phyloP scores from a whole-genome alignment of 352 stramenopile genomes.

The Phytophthora pisi region DNA sequence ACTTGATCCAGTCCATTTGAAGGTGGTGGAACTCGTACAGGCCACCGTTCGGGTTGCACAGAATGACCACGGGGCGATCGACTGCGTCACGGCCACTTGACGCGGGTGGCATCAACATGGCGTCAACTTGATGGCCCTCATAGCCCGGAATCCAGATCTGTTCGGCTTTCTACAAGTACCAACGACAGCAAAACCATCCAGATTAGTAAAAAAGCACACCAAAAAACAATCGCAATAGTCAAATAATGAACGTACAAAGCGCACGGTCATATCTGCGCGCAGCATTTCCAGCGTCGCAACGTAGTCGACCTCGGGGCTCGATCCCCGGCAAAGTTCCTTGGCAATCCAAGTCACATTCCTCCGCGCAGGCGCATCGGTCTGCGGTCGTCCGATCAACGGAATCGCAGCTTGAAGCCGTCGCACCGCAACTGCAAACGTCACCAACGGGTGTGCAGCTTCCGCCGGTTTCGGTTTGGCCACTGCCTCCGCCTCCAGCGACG shows the following conservation, averaged over 20 bases:
- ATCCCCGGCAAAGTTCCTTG: constrained; percentile 54
- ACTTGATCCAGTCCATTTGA: constrained; percentile 91
- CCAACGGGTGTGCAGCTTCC: constrained; percentile 24
- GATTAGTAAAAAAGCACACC: background rate
- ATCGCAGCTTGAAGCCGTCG: constrained; percentile 42
- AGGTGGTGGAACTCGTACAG: constrained; percentile 90
- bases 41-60: constrained; percentile 88
- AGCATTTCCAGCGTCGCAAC: constrained; percentile 84
- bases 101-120: constrained; percentile 77
- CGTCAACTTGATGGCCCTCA: constrained; percentile 69
- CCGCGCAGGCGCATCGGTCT: constrained; percentile 36
- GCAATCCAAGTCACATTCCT: constrained; percentile 61
- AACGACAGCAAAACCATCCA: background rate
- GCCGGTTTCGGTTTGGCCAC: constrained; percentile 18
- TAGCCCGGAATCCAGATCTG: constrained; percentile 83
- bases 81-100: constrained; percentile 34
- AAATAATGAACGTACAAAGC: constrained; percentile 59
- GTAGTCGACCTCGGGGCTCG: constrained; percentile 50
- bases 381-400: constrained; percentile 43
- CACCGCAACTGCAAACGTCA: constrained; percentile 37
- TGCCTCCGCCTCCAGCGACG: constrained; percentile 33
- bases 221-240: background rate
- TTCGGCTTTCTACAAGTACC: constrained; percentile 56
- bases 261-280: constrained; percentile 74
- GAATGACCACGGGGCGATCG: constrained; percentile 60